phyloP scores from a whole-genome alignment of 106 monocot species.

The Dactylorhiza incarnata region DNA sequence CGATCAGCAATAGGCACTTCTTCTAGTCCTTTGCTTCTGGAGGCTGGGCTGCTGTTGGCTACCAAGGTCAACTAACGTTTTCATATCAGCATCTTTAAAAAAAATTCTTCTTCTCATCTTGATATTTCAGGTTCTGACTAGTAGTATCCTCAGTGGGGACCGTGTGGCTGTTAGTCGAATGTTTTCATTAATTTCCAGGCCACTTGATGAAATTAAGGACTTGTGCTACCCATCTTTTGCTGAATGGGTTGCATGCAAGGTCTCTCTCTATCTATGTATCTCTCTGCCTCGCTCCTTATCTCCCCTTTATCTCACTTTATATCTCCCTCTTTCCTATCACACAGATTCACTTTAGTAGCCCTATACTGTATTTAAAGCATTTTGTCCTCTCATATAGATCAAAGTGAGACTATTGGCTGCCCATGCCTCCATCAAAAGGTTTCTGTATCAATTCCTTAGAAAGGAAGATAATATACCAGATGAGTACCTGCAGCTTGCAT shows the following conservation, averaged over 20 bases:
- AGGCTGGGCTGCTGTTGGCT: slow-evolving; percentile 82
- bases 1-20: slow-evolving; percentile 71
- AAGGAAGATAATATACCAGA: slow-evolving; percentile 39
- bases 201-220: slow-evolving; percentile 79
- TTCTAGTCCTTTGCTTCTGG: slow-evolving; percentile 84
- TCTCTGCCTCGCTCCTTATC: neutral
- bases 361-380: neutral
- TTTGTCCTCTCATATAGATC: slow-evolving; percentile 40
- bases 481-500: slow-evolving; percentile 70
- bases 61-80: slow-evolving; percentile 53
- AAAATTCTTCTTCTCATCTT: slow-evolving; percentile 3
- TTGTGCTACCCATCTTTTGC: slow-evolving; percentile 96
- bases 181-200: slow-evolving; percentile 76
- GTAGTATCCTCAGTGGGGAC: slow-evolving; percentile 78
- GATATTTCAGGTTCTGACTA: slow-evolving; percentile 67
- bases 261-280: slow-evolving; percentile 26
- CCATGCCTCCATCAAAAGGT: slow-evolving; percentile 92
- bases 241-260: slow-evolving; percentile 99
- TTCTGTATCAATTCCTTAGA: slow-evolving; percentile 52
- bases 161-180: slow-evolving; percentile 73
- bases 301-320: neutral
- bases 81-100: neutral
- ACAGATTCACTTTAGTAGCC: neutral
- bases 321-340: neutral
- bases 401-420: slow-evolving; percentile 84